Evolutionary conservation across 768 basidiomycete species (phyloP), one percentile per base, ranked within the genome.

Genomic region (Favolaschia claudopus): DNA sequence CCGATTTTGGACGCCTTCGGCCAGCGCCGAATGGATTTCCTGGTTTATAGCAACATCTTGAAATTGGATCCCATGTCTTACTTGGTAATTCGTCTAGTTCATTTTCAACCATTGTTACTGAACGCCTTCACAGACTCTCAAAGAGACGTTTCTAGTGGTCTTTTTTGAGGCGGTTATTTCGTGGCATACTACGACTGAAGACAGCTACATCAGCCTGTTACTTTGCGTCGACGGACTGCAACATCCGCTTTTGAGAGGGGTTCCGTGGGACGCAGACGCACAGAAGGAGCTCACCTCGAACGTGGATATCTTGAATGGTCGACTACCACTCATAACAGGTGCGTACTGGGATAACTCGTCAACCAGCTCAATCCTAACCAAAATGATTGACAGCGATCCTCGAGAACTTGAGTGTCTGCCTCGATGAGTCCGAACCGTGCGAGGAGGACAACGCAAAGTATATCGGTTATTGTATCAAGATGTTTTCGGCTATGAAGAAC

Each of bases 1-100:
- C 33, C 37, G 6, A 37, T 4, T 17, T 47, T 78, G 40, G 78
- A 87, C 36, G 70, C 79, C 7, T 70, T 76, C 17, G 80, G 82
- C 58, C 81, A 84, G 5, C 81, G 83, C 32, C 79, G 88, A 47
- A 81, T 92, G 36, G 83, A 87, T 12, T 67, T 93, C 55, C 80
- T 84, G 22, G 85, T 92, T 68, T 84, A 86, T 74, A 78, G 79
- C 40, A 80, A 73, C 40, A 70, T 87, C 17, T 76, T 92, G 46
- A 74, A 79, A 52, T 72, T 87, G 8, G 86, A 92, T 65, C 85
- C 89, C 0, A 77, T 74, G 55, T 79, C 84, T 27, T 93, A 92
- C 64, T 51, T 58, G 54, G 36, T 12, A 43, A 44, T 38, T 37
- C 15, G 36, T 39, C 17, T 19, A 20, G 40, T 55, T 17, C 14